These are phyloP conservation scores for Cardamine occulta DNA, from an alignment of 345 rosid species.

Conservation along the genomic window DNA sequence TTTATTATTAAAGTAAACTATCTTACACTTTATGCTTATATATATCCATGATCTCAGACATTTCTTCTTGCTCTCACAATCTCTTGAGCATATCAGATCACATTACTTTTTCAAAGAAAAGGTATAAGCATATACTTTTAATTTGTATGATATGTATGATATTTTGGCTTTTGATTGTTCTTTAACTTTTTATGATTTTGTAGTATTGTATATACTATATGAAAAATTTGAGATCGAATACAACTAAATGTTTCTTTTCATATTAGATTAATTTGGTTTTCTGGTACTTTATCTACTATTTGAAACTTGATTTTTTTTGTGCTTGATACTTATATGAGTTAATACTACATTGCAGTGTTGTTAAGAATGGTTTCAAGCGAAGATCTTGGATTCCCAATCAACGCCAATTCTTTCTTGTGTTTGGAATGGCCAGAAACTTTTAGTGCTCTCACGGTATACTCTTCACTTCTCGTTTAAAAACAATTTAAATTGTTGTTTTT, in stretches of 20 bases:
- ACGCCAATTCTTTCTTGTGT: conserved; percentile 3
- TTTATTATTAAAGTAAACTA: background rate
- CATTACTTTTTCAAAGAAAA: background rate
- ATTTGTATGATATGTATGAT: background rate
- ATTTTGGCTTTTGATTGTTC: background rate
- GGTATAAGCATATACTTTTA: background rate
- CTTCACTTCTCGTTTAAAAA: background rate
- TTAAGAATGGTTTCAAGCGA: conserved; percentile 28
- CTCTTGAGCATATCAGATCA: background rate
- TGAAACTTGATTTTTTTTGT: too few relatives aligned
- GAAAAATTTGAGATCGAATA: too few relatives aligned
- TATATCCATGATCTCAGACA: background rate
- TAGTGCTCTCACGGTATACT: conserved; percentile 17
- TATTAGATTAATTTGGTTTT: too few relatives aligned
- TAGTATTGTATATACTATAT: too few relatives aligned
- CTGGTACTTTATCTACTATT: too few relatives aligned
- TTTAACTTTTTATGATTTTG: too few relatives aligned
- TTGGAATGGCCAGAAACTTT: conserved; percentile 2
- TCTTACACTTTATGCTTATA: background rate
- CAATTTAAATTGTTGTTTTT: background rate
- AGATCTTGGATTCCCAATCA: conserved; percentile 3
- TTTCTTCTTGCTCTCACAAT: background rate
- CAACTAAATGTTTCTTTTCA: too few relatives aligned
- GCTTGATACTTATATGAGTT: too few relatives aligned
- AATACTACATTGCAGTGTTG: conserved; percentile 22